Evolutionary conservation across 192 early-diverging fungal species (phyloP).

Genomic region (Glomus cerebriforme): DNA sequence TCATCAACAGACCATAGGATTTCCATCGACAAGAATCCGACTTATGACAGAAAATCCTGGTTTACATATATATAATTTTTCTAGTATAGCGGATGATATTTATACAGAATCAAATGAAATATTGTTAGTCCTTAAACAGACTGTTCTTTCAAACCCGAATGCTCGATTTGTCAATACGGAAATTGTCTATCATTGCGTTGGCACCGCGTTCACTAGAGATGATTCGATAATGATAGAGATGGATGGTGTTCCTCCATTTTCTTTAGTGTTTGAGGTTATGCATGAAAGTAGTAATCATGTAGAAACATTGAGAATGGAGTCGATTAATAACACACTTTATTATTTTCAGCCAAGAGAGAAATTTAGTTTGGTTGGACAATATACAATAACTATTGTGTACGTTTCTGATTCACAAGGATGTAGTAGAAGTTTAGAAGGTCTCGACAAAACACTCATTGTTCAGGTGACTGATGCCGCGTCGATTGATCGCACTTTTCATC

Average conservation of each 20-base stretch:
- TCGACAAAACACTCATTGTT: neutral
- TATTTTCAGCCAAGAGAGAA: slow-evolving; percentile 25
- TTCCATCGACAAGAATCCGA: slow-evolving; percentile 34
- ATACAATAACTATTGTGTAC: slow-evolving; percentile 38
- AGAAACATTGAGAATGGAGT: slow-evolving; percentile 22
- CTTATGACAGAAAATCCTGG: slow-evolving; percentile 39
- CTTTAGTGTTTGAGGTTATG: slow-evolving; percentile 34
- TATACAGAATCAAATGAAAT: slow-evolving; percentile 34
- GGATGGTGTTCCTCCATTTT: slow-evolving; percentile 42
- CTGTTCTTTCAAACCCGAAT: slow-evolving; percentile 37
- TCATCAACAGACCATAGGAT: slow-evolving; percentile 25
- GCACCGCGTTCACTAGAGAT: slow-evolving; percentile 30
- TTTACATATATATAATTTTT: slow-evolving; percentile 41
- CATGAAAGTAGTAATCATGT: slow-evolving; percentile 33
- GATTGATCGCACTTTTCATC: slow-evolving; percentile 21
- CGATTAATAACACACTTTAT: slow-evolving; percentile 36
- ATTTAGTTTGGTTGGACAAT: slow-evolving; percentile 37
- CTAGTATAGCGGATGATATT: slow-evolving; percentile 40
- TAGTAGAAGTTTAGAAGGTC: neutral
- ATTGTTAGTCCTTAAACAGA: slow-evolving; percentile 40
- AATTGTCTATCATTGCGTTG: slow-evolving; percentile 41
- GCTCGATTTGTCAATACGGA: slow-evolving; percentile 33
- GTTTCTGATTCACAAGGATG: slow-evolving; percentile 45
- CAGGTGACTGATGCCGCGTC: slow-evolving; percentile 23
- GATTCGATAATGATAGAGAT: slow-evolving; percentile 37